These are phyloP conservation scores for Phylloporus sp. DNA, from an alignment of 768 basidiomycete species.

Conservation along the genomic window DNA sequence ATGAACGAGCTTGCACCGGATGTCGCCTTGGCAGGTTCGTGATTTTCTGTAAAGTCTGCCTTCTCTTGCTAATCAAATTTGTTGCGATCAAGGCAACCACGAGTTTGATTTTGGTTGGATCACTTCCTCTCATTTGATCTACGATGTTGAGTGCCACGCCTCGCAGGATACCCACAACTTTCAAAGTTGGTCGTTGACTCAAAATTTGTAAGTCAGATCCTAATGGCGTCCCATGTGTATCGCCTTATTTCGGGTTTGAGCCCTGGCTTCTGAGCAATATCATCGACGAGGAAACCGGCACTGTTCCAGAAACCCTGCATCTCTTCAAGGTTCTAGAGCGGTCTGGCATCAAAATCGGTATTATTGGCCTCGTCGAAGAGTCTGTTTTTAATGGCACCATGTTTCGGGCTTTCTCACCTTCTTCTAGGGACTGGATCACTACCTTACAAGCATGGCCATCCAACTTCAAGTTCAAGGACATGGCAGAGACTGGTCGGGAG, in stretches of 20 bases:
- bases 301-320: constrained; percentile 55
- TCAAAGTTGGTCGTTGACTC: constrained; percentile 66
- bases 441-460: constrained; percentile 85
- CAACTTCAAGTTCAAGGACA: constrained; percentile 70
- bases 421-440: constrained; percentile 75
- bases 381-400: constrained; percentile 27
- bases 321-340: constrained; percentile 66
- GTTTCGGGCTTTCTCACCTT: neutral
- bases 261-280: constrained; percentile 93
- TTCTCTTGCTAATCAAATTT: constrained; percentile 6
- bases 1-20: constrained; percentile 80
- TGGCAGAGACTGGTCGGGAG: constrained; percentile 66
- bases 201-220: constrained; percentile 53
- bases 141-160: neutral
- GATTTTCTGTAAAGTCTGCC: neutral
- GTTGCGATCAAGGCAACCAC: constrained; percentile 63
- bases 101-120: constrained; percentile 81
- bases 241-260: constrained; percentile 33
- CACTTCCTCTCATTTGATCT: neutral
- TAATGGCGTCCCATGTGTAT: neutral
- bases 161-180: constrained; percentile 56
- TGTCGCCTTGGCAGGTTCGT: constrained; percentile 71
- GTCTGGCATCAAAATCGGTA: constrained; percentile 64
- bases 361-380: constrained; percentile 88
- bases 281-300: constrained; percentile 58